These are phyloP conservation scores for Eimeria nieschulzi DNA, from an alignment of 169 alveolate genomes.

Conservation along the genomic window DNA sequence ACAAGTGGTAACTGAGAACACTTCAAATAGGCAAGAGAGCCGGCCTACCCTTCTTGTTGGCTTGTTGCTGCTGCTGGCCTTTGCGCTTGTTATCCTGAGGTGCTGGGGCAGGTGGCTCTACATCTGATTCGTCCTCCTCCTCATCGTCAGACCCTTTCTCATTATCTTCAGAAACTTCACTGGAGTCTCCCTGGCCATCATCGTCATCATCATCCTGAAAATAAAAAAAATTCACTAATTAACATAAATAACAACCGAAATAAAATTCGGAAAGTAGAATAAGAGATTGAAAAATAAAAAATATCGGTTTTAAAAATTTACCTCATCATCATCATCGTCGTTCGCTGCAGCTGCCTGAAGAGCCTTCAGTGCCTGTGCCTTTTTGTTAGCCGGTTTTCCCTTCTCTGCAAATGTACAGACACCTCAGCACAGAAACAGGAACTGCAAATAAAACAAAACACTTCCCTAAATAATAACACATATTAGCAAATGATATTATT, in stretches of 20 bases:
- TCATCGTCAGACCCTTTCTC: slow-evolving; percentile 32
- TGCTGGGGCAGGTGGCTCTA: slow-evolving; percentile 1
- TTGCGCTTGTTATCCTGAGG: slow-evolving; percentile 58
- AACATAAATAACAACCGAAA: neutral
- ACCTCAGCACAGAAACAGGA: no score
- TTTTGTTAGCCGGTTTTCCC: neutral
- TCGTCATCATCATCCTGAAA: neutral
- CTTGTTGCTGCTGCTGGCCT: slow-evolving; percentile 39
- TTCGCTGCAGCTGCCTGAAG: slow-evolving; percentile 18
- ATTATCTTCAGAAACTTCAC: neutral
- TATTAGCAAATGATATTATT: no score
- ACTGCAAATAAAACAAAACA: no score
- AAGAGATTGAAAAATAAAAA: no score
- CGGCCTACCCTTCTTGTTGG: slow-evolving; percentile 8
- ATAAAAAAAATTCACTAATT: no score
- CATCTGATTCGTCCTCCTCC: neutral
- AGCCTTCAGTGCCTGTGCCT: slow-evolving; percentile 6
- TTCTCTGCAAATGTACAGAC: neutral
- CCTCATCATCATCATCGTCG: slow-evolving; percentile 10
- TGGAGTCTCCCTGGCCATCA: slow-evolving; percentile 2
- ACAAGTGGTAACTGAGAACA: no score
- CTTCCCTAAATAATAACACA: no score
- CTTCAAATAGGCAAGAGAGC: neutral
- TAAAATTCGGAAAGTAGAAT: neutral
- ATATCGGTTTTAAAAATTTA: neutral